phyloP scores from a whole-genome alignment of 169 alveolate genomes.

The Cytauxzoon felis region DNA sequence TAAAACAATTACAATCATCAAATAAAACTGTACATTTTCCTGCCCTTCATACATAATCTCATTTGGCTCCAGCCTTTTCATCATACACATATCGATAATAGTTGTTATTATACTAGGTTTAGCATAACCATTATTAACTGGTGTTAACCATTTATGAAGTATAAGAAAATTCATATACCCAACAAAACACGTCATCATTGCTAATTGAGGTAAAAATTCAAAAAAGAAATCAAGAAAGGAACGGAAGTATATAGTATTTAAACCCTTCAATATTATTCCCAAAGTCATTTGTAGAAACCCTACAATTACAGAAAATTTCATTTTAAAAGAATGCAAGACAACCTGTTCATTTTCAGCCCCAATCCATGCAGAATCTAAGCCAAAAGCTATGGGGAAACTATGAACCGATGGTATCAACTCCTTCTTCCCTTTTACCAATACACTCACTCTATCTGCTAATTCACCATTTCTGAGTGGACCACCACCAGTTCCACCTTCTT shows the following conservation, averaged over 20 bases:
- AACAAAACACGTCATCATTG: constrained; percentile 88
- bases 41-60: constrained; percentile 76
- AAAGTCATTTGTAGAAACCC: constrained; percentile 91
- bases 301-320: constrained; percentile 96
- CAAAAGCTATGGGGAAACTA: constrained; percentile 89
- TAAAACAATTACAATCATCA: constrained; percentile 77
- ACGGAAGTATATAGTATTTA: constrained; percentile 87
- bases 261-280: constrained; percentile 92
- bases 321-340: constrained; percentile 94
- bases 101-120: constrained; percentile 94
- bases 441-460: too few species aligned
- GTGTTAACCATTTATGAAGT: constrained; percentile 91
- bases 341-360: constrained; percentile 92
- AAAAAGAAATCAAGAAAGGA: constrained; percentile 87
- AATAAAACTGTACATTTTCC: constrained; percentile 72
- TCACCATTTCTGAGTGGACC: too few species aligned
- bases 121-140: constrained; percentile 73
- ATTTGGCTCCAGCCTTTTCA: constrained; percentile 67
- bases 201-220: constrained; percentile 96
- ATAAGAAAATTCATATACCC: constrained; percentile 95
- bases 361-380: constrained; percentile 98
- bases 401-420: constrained; percentile 26
- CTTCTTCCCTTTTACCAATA: constrained; percentile 23
- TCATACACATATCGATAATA: constrained; percentile 90
- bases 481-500: constrained; percentile 35